Base-by-base conservation (phyloP, 1,284 basidiomycete species). In the Wallemia mellicola region DNA sequence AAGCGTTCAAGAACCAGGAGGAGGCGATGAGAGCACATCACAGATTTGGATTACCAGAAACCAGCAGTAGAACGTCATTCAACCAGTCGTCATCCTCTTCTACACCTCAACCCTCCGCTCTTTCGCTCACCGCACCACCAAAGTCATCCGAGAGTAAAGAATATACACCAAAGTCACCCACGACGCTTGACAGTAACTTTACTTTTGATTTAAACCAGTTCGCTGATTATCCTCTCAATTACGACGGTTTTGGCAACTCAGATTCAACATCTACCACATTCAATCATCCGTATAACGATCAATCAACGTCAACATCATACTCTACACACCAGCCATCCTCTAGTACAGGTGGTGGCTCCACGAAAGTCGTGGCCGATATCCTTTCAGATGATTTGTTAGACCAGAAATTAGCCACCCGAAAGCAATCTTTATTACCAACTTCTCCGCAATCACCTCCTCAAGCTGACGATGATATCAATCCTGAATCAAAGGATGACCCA, bases 401-500 rank as follows among this genome's bases (percentile, higher is more conserved):
- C 22, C 38, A n/a, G 19, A 48, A 48, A n/a, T 22, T 48, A 11
- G 38, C 38, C 9, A 48, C 9, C 5, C 14, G 38, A 48, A 48
- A 48, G 19, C 38, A 48, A 11, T 48, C 5, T n/a, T 17, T 48
- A 5, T 17, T 30, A 7, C 28, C 28, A 30, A 11, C 38, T 48
- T 48, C 38, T n/a, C 38, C 38, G 5, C 38, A 17, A 11, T 48
- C 38, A 11, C 38, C 38, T n/a, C 5, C 38, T 48, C 38, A 48
- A 22, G 22, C 22, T n/a, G 38, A 48, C n/a, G 14, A 48, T 3
- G 22, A 14, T 7, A 48, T n/a, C 22, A 65, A 71, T 24, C 66
- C 68, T 28, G 69, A 73, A 66, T 69, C 71, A 7, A 69, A 71
- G 63, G 73, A 87, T 61, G 91, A 95, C 69, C 91, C 89, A 1